Evolutionary conservation across 2,329 filamentous ascomycete species (phyloP), one percentile per base, ranked within the genome.

Genomic region (Zymoseptoria crescenta): DNA sequence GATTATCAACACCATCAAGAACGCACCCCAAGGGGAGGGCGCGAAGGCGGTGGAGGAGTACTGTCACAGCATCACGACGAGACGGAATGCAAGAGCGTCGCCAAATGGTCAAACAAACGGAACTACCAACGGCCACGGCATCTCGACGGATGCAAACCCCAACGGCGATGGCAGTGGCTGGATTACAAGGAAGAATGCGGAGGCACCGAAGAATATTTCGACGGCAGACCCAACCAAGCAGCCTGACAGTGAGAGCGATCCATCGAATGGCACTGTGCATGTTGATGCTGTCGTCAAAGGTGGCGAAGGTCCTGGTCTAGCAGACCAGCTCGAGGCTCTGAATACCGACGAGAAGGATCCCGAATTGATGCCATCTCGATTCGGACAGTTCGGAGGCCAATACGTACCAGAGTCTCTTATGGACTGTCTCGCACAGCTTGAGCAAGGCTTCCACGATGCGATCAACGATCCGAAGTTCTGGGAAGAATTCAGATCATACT

Each of bases 351-450:
- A 78, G 49, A 67, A 68, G 56, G 72, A 78, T 58, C 68, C 70
- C 7, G 68, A 74, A 49, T 85, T 87, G 67, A 85, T 94, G 55
- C 90, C 92, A 10, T 85, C 91, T 63, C 87, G 91, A 55, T 97
- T 99, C 69, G 94, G 94, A 65, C 89, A 96, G 73, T 99, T 96
- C 65, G 94, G 94, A 69, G 94, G 94, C 16, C 93, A 97, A 75
- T 99, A 96, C 71, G 94, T 99, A 2, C 94, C 94, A 1, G 94
- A 99, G 75, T 94, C 91, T 20, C 82, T 99, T 62, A 97, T 99
- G 93, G 93, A 97, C 77, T 97, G 93, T 72, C 79, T 99, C 60
- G 87, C 87, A 0, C 85, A 99, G 76, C 83, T 99, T 5, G 93
- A 99, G 76, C 84, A 85, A 28, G 94, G 93, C 35, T 99, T 99